These are phyloP conservation scores for Microsporum audouinii DNA, from an alignment of 2,329 filamentous ascomycete genomes.

Conservation along the genomic window DNA sequence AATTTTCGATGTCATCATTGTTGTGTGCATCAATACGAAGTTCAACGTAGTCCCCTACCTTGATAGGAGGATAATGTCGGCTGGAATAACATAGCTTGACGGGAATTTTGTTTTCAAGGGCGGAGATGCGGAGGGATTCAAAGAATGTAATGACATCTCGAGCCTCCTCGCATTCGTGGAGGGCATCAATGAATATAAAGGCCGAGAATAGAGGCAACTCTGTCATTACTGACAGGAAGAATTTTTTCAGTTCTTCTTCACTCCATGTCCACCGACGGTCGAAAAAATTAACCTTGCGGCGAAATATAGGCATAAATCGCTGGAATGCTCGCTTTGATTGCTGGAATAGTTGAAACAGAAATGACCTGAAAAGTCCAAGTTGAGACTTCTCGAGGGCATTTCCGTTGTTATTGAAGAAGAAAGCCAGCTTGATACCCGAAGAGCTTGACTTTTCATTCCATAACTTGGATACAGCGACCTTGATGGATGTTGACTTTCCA, in stretches of 20 bases:
- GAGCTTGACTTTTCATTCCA: not conserved
- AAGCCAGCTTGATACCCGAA: slow-evolving; percentile 28
- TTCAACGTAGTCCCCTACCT: slow-evolving; percentile 20
- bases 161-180: slow-evolving; percentile 35
- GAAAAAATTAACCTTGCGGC: slow-evolving; percentile 6
- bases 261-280: not conserved
- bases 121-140: slow-evolving; percentile 13
- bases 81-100: slow-evolving; percentile 31
- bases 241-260: slow-evolving; percentile 12
- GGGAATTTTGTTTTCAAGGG: not conserved
- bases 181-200: slow-evolving; percentile 30
- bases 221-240: slow-evolving; percentile 14
- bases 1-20: slow-evolving; percentile 19
- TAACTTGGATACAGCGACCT: not conserved
- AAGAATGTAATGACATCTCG: slow-evolving; percentile 5
- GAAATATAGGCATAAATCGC: slow-evolving; percentile 15
- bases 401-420: slow-evolving; percentile 24
- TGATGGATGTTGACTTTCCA: not conserved
- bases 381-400: slow-evolving; percentile 17
- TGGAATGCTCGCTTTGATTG: slow-evolving; percentile 8
- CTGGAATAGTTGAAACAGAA: slow-evolving; percentile 21
- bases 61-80: slow-evolving; percentile 36
- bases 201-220: slow-evolving; percentile 11
- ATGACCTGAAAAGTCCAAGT: slow-evolving; percentile 21
- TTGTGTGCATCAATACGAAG: slow-evolving; percentile 35